phyloP scores from a whole-genome alignment of 768 basidiomycete genomes.

The Leccinum olivaceopallidum region DNA sequence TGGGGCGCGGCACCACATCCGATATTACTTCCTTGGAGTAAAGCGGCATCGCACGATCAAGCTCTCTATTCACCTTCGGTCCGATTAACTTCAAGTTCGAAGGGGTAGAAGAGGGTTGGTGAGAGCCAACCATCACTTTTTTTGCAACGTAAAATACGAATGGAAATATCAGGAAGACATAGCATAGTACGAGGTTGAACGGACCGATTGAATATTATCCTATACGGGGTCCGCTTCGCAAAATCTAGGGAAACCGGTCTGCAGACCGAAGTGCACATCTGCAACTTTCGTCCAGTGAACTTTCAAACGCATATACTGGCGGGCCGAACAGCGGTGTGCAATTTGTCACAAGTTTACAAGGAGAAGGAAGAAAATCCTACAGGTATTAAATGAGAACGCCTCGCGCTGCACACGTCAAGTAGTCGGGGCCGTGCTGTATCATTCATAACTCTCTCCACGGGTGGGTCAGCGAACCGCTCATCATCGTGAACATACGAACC shows the following conservation, averaged over 20 bases:
- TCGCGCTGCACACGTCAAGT: neutral
- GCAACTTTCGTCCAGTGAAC: neutral
- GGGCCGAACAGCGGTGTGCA: neutral
- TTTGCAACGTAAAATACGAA: neutral
- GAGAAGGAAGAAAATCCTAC: slow-evolving; percentile 4
- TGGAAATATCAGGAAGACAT: neutral
- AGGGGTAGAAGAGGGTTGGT: neutral
- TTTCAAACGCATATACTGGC: neutral
- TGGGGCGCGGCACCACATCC: neutral
- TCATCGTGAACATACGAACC: neutral
- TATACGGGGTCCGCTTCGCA: neutral
- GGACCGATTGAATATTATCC: neutral
- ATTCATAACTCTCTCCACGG: slow-evolving; percentile 13
- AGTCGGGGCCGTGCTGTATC: neutral
- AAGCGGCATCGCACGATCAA: neutral
- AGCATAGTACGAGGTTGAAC: neutral
- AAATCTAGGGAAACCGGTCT: neutral
- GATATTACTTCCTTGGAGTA: neutral
- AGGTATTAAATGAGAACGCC: slow-evolving; percentile 6
- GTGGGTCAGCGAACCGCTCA: slow-evolving; percentile 2
- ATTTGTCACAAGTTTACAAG: slow-evolving; percentile 10
- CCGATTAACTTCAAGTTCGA: neutral
- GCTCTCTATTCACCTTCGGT: neutral
- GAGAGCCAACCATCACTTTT: neutral
- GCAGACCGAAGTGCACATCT: neutral